Evolutionary conservation across 768 basidiomycete genomes (phyloP).

Genomic region (Termitomyces sp.): DNA sequence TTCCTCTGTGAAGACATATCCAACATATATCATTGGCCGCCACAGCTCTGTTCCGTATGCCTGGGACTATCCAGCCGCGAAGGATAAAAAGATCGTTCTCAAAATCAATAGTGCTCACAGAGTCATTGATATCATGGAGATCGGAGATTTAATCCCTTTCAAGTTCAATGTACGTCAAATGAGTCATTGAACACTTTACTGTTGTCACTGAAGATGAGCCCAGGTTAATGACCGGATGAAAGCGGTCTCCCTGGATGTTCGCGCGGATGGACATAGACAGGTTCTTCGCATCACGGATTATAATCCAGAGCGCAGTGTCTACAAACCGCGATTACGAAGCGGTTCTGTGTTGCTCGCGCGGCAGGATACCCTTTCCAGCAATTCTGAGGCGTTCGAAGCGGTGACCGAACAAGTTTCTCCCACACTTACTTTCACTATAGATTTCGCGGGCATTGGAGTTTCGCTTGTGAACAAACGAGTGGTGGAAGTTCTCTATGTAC

Average conservation of each 20-base stretch:
- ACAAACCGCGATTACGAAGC: slow-evolving; percentile 68
- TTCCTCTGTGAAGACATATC: slow-evolving; percentile 36
- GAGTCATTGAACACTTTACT: neutral
- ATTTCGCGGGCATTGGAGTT: slow-evolving; percentile 88
- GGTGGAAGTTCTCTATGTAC: slow-evolving; percentile 87
- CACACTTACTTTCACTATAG: slow-evolving; percentile 64
- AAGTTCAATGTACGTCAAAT: slow-evolving; percentile 63
- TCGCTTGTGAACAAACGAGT: slow-evolving; percentile 88
- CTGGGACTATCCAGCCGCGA: slow-evolving; percentile 90
- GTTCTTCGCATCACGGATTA: slow-evolving; percentile 86
- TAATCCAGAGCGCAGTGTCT: slow-evolving; percentile 79
- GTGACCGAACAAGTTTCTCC: slow-evolving; percentile 72
- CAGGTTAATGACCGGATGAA: slow-evolving; percentile 57
- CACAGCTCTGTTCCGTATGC: slow-evolving; percentile 68
- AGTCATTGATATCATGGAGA: slow-evolving; percentile 89
- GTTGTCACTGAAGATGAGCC: neutral
- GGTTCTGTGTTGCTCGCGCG: slow-evolving; percentile 48
- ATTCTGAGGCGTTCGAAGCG: slow-evolving; percentile 80
- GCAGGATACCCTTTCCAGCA: slow-evolving; percentile 70
- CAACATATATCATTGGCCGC: slow-evolving; percentile 56
- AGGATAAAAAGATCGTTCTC: slow-evolving; percentile 76
- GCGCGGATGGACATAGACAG: slow-evolving; percentile 85
- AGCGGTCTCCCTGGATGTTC: slow-evolving; percentile 86
- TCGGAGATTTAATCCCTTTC: slow-evolving; percentile 89
- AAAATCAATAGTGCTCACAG: slow-evolving; percentile 59